Evolutionary conservation across 441 rosid genomes (phyloP).

Genomic region (Adansonia rubrostipa): DNA sequence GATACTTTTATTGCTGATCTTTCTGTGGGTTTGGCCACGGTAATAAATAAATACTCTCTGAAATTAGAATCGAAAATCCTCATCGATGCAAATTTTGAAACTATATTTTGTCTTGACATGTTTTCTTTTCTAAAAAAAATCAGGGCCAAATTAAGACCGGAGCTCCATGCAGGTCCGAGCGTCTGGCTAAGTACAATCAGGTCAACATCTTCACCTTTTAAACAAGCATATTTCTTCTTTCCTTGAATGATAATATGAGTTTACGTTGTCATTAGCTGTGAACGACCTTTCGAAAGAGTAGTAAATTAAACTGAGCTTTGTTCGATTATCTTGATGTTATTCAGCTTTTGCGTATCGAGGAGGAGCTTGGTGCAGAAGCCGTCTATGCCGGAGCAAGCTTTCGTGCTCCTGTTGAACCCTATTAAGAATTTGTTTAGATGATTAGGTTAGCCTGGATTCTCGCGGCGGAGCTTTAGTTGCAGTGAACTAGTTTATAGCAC

Average conservation of each 20-base stretch:
- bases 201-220: constrained; percentile 31
- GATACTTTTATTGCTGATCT: constrained; percentile 97
- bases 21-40: constrained; percentile 92
- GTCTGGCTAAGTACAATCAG: constrained; percentile 97
- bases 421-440: constrained; percentile 37
- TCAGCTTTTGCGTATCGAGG: constrained; percentile 92
- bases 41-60: constrained; percentile 36
- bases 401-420: constrained; percentile 88
- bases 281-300: not conserved
- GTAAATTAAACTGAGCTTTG: not conserved
- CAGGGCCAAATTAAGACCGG: constrained; percentile 99
- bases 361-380: constrained; percentile 88
- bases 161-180: constrained; percentile 99
- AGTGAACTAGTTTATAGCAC: constrained; percentile 1
- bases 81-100: not conserved
- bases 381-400: constrained; percentile 84
- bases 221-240: not conserved
- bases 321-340: constrained; percentile 11
- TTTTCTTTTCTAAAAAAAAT: not conserved
- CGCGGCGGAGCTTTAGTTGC: not conserved
- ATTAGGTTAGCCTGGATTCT: not conserved
- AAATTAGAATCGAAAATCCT: not conserved
- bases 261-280: not conserved
- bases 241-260: not conserved
- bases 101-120: not conserved